Evolutionary conservation across 306 rosid genomes (phyloP), one percentile per base, ranked within the genome.

Genomic region (Quercus alba): DNA sequence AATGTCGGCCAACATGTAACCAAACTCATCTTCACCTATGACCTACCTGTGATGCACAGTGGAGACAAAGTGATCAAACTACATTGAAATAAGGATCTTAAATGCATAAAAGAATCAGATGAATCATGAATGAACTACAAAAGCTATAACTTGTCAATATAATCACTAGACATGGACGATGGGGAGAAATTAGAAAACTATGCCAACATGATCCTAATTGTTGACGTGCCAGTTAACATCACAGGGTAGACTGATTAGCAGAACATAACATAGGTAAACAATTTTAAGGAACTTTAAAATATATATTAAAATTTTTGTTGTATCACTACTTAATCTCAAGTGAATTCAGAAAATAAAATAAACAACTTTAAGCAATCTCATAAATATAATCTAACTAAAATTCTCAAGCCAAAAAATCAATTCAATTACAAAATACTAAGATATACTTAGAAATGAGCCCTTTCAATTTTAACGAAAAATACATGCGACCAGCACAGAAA

Each of bases 11-110:
- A 82, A 44, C 82, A 82, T 30, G 77, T 61, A 23, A 23, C 89
- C 89, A 82, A 86, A 80, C 78, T 86, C 89, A 67, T 81, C 88
- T 18, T 71, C 78, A 41, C 85, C 88, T 35, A 35, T 35, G 41
- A 6, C 41, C 41, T 54, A 85, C 88, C 85, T 81, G 74, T 10
- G 63, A 70, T 78, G 72, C 44, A 81, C 14, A 55, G 70, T 25
- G 81, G 20, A 57, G 79, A 80, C 64, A 77, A 73, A 31, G 62
- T 66, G 75, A 77, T 80, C 51, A 84, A 77, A 31, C 52, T 64
- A 51, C 19, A 76, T 78, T 76, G 6, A 63, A 21, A 52, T 18
- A 57, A 35, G 57, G 15, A 56, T 14, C 15, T 26, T n/a, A 59
- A 33, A 75, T 25, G 56, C 58, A 51, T 20, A 33, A 66, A 66